Conservation (phyloP, 192 early-diverging fungal genomes). For the Backusella liffmaniae region DNA sequence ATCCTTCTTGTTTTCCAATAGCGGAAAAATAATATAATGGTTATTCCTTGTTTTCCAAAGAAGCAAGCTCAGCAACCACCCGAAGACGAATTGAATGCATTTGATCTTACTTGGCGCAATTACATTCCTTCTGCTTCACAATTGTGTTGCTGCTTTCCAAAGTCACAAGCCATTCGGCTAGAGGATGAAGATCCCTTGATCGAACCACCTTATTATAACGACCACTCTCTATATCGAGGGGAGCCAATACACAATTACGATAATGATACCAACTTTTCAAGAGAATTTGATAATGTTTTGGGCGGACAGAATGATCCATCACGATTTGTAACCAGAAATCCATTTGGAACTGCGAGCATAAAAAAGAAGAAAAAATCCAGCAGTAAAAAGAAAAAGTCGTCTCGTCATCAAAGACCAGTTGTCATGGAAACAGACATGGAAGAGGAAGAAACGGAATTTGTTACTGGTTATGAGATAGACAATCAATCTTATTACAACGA, state of each 20-base stretch:
- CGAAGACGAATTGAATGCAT: slow-evolving; percentile 33
- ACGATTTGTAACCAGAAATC: slow-evolving; percentile 25
- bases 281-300: slow-evolving; percentile 19
- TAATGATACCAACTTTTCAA: not conserved
- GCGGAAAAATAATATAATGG: slow-evolving; percentile 12
- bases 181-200: slow-evolving; percentile 14
- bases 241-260: slow-evolving; percentile 12
- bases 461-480: not conserved
- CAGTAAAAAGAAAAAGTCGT: slow-evolving; percentile 7
- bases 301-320: slow-evolving; percentile 14
- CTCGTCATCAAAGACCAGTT: not conserved
- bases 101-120: slow-evolving; percentile 47
- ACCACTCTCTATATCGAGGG: slow-evolving; percentile 15
- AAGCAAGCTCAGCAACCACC: slow-evolving; percentile 15
- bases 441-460: slow-evolving; percentile 8
- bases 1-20: not conserved
- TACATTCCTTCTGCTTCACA: slow-evolving; percentile 34
- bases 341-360: slow-evolving; percentile 21
- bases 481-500: not conserved
- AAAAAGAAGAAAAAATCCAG: slow-evolving; percentile 14
- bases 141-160: slow-evolving; percentile 27
- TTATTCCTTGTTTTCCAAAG: slow-evolving; percentile 6
- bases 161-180: slow-evolving; percentile 23
- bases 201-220: slow-evolving; percentile 30
- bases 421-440: slow-evolving; percentile 21